Base-by-base conservation (phyloP, 768 basidiomycete genomes). In the Udeniomyces megalosporus region DNA sequence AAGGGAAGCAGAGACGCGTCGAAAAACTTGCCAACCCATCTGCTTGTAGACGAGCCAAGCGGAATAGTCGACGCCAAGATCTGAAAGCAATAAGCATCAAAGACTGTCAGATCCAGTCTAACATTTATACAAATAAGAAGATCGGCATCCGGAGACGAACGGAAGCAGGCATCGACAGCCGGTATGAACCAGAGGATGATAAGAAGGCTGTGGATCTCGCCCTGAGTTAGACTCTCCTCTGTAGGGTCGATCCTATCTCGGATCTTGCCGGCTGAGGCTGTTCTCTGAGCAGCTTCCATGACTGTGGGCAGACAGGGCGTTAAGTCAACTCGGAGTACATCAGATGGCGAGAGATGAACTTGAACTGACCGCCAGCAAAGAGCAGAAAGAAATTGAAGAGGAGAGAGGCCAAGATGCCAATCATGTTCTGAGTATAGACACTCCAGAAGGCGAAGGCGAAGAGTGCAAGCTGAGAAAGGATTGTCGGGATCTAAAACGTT, bases 1-100 rank as follows among this genome's bases (percentile, higher is more conserved):
- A 28, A 56, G 42, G 1, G 55, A 56, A 3, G 55, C 55, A 0
- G 55, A 56, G 38, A 56, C 55, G 26, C 45, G 42, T 22, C 38
- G 35, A 26, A 44, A 56, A 26, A 35, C 55, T 2, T 32, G 38
- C 55, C 55, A 56, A 14, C 55, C 55, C 3, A 56, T 32, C 42
- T 56, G n/a, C 42, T 56, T 56, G 55, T 56, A 56, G n/a, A 56
- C 38, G 6, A 32, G n/a, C 55, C 55, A 56, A 1, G 55, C 55
- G 11, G 55, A 32, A 35, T 42, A 56, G 42, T 56, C 55, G 22
- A 56, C 55, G 34, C 55, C 55, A 17, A 56, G 38, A 17, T 56
- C 38, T 42, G 38, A 42, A 17, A 17, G 8, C 38, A 42, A 8
- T 17, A 17, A 42, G n/a, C n/a, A n/a, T n/a, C n/a, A 42, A 42